These are phyloP conservation scores for Penicillium sp. DNA, from an alignment of 2,329 filamentous ascomycete genomes.

Conservation along the genomic window DNA sequence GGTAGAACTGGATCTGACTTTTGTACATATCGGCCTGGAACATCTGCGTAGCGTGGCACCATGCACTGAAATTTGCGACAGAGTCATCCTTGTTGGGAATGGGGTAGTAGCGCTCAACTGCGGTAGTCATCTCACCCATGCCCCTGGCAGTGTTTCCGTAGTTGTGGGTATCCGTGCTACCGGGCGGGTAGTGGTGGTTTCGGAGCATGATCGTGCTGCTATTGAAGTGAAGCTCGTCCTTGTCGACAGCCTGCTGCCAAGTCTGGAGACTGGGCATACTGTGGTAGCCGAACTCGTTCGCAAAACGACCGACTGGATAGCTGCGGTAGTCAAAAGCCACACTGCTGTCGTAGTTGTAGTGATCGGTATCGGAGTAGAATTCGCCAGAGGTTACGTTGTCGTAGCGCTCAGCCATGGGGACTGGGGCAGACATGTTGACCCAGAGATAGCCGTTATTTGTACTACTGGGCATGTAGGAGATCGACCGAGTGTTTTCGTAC, in stretches of 20 bases:
- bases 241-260: conserved; percentile 52
- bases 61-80: conserved; percentile 56
- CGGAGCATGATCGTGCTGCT: conserved; percentile 51
- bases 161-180: conserved; percentile 46
- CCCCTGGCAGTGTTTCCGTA: conserved; percentile 32
- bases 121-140: conserved; percentile 55
- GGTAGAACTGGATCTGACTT: conserved; percentile 57
- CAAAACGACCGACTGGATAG: conserved; percentile 57
- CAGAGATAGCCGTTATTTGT: conserved; percentile 56
- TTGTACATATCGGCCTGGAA: conserved; percentile 62
- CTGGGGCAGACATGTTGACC: conserved; percentile 50
- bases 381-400: conserved; percentile 49
- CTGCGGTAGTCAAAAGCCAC: conserved; percentile 51
- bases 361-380: conserved; percentile 58
- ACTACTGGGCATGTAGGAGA: conserved; percentile 57
- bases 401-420: conserved; percentile 55
- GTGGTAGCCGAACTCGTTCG: conserved; percentile 61
- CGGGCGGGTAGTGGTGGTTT: conserved; percentile 56
- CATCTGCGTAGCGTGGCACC: conserved; percentile 58
- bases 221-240: conserved; percentile 54
- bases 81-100: conserved; percentile 50
- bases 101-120: conserved; percentile 54
- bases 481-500: conserved; percentile 55
- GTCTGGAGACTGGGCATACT: conserved; percentile 57
- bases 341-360: conserved; percentile 54